Base-by-base conservation (phyloP, 2,329 filamentous ascomycete genomes). In the Mycogone perniciosa region DNA sequence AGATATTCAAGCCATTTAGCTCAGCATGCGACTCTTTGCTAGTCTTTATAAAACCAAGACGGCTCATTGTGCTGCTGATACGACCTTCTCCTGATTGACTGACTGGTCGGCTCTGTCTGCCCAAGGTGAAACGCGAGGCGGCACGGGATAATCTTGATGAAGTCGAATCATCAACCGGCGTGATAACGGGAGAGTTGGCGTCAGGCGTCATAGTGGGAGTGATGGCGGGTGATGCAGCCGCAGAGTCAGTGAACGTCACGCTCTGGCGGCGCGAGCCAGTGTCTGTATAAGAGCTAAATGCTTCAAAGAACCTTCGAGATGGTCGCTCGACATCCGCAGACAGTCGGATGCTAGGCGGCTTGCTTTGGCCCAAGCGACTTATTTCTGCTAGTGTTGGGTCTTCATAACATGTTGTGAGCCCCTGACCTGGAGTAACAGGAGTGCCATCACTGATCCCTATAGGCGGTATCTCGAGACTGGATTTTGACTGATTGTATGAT, bases 21-120 rank as follows among this genome's bases (percentile, higher is more conserved):
- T 68, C 67, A 7, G 54, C 51, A 8, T 62, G 56, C 6, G 50
- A 70, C 52, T 82, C 79, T 59, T 71, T 78, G 65, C 76, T 79
- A 7, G 71, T 59, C 46, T 73, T 75, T 58, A 76, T 74, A 6
- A 81, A 70, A 0, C 75, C 75, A 4, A 81, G 64, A n/a, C 77
- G 74, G 11, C 74, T 76, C 62, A 84, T 80, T 3, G 76, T 79
- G 13, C 76, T 68, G 59, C 77, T 82, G 50, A 82, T 75, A 4
- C 81, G 73, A 11, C 72, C 73, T 56, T 84, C 81, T 30, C 80
- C 78, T 1, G 72, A 75, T 57, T 83, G 79, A 58, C 81, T 84
- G 13, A 67, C 68, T 4, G 81, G 77, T 9, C 81, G 75, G 56
- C 80, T 82, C 57, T 75, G 64, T 67, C 57, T 69, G 58, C 48